Evolutionary conservation across 768 basidiomycete genomes (phyloP).

Genomic region (Termitomyces sp.): DNA sequence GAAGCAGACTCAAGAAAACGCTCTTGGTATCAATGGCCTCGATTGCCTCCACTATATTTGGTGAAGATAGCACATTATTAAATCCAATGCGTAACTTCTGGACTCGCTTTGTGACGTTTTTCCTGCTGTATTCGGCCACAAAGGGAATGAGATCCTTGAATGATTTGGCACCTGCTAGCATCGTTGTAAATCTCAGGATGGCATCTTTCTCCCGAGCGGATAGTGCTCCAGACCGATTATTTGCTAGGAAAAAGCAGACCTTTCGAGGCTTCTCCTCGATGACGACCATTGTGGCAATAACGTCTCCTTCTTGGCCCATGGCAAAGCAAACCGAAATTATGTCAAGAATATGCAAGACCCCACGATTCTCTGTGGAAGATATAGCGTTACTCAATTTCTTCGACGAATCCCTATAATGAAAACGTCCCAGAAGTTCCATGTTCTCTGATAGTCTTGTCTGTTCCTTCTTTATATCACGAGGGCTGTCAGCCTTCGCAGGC

Average conservation of each 20-base stretch:
- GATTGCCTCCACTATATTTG: background rate
- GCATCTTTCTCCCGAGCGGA: background rate
- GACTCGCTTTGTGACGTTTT: background rate
- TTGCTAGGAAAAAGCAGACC: background rate
- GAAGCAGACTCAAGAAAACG: background rate
- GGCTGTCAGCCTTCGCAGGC: background rate
- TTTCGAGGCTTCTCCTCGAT: background rate
- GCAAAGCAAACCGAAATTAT: background rate
- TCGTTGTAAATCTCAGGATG: background rate
- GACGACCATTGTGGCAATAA: background rate
- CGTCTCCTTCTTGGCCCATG: background rate
- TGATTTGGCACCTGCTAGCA: background rate
- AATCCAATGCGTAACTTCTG: background rate
- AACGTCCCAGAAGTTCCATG: background rate
- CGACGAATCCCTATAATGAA: background rate
- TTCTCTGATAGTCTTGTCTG: background rate
- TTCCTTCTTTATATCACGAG: background rate
- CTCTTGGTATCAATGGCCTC: background rate
- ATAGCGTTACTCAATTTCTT: background rate
- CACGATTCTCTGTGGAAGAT: background rate
- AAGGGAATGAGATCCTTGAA: background rate
- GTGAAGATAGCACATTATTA: background rate
- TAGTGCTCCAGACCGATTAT: background rate
- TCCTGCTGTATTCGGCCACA: background rate
- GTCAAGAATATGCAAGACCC: background rate